These are phyloP conservation scores for Solanum raphanifolium DNA, from an alignment of 257 asterid species.

Conservation along the genomic window DNA sequence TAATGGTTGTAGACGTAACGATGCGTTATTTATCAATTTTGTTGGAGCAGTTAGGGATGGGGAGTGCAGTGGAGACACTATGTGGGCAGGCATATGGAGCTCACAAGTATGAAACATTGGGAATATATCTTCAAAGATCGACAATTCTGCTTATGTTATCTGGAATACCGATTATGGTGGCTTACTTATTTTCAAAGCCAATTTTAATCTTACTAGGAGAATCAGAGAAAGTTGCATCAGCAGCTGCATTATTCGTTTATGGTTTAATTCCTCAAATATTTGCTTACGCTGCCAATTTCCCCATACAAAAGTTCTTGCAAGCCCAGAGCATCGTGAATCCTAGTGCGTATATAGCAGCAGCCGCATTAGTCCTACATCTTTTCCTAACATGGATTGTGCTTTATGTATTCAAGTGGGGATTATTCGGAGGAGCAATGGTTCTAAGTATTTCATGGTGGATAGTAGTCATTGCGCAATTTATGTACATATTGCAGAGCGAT, in stretches of 20 bases:
- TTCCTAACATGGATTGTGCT: constrained; percentile 13
- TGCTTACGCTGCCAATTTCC: constrained; percentile 17
- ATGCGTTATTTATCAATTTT: not conserved
- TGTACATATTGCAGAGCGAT: constrained; percentile 5
- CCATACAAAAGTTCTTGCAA: constrained; percentile 28
- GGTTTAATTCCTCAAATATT: constrained; percentile 32
- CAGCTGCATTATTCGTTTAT: constrained; percentile 9
- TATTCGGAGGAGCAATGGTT: constrained; percentile 14
- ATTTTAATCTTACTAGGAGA: constrained; percentile 15
- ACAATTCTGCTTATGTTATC: constrained; percentile 17
- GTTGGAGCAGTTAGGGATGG: constrained; percentile 24
- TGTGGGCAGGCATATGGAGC: constrained; percentile 40
- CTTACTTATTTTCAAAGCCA: constrained; percentile 21
- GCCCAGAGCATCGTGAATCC: constrained; percentile 21
- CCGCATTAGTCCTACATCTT: constrained; percentile 1
- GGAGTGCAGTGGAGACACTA: constrained; percentile 29
- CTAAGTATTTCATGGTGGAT: constrained; percentile 21
- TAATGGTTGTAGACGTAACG: not conserved
- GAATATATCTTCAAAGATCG: constrained; percentile 24
- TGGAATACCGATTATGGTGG: constrained; percentile 8
- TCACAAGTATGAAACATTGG: constrained; percentile 9
- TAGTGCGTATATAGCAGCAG: constrained; percentile 9
- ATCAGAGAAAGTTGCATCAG: constrained; percentile 10
- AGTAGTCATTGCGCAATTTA: constrained; percentile 15
- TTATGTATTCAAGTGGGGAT: constrained; percentile 13